These are phyloP conservation scores for Arxiozyma telluris DNA, from an alignment of 1,139 yeast genomes.

Conservation along the genomic window DNA sequence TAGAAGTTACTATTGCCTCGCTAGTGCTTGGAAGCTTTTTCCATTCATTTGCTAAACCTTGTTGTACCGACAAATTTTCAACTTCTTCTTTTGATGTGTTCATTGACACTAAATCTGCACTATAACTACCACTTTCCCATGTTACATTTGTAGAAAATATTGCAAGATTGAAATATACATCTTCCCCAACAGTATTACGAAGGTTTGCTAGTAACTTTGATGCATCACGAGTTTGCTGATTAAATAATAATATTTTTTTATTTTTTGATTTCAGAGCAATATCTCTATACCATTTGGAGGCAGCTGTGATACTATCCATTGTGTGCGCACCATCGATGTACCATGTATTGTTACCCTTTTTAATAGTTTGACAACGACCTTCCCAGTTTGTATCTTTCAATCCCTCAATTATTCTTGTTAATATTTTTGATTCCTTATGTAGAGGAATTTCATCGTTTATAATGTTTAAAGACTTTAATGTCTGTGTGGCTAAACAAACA, in stretches of 20 bases:
- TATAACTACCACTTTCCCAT: constrained; percentile 74
- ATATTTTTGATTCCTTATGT: constrained; percentile 14
- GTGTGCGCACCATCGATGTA: constrained; percentile 96
- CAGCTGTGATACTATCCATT: constrained; percentile 69
- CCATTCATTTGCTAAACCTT: constrained; percentile 66
- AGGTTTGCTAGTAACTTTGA: constrained; percentile 50
- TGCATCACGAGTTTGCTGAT: constrained; percentile 91
- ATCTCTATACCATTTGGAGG: constrained; percentile 67
- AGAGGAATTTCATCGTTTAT: constrained; percentile 21
- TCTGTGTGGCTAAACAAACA: constrained; percentile 57
- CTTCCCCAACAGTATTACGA: constrained; percentile 35
- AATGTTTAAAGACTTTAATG: constrained; percentile 44
- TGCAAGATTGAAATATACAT: constrained; percentile 55
- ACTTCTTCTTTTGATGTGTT: constrained; percentile 73
- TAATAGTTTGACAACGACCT: constrained; percentile 80
- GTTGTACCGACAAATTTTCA: constrained; percentile 74
- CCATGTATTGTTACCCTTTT: constrained; percentile 53
- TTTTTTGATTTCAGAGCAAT: constrained; percentile 23
- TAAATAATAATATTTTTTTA: constrained; percentile 56
- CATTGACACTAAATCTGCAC: constrained; percentile 75
- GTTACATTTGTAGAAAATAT: constrained; percentile 88
- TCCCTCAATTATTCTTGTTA: constrained; percentile 48
- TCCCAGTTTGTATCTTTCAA: constrained; percentile 74
- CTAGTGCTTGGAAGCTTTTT: constrained; percentile 39
- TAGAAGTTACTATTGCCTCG: constrained; percentile 51